Conservation (phyloP, 768 basidiomycete genomes). For the Suillus bovinus region DNA sequence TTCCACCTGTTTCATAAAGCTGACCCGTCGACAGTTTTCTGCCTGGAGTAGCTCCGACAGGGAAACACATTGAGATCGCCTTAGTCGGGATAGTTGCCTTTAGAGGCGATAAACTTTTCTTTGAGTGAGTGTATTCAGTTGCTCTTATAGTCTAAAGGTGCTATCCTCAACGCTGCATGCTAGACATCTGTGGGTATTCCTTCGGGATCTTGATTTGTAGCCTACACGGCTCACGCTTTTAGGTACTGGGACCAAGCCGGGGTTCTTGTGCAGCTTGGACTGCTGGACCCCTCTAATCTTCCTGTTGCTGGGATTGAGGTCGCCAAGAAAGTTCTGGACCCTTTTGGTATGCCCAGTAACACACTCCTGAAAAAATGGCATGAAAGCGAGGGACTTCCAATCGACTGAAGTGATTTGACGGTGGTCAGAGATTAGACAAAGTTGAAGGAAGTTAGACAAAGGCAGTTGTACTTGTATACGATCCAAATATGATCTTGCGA, state of each 20-base stretch:
- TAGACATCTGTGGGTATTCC: conserved; percentile 31
- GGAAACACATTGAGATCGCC: conserved; percentile 41
- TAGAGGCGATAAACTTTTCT: conserved; percentile 49
- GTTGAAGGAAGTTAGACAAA: neutral
- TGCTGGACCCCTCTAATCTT: conserved; percentile 32
- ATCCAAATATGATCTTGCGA: neutral
- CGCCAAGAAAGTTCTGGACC: conserved; percentile 42
- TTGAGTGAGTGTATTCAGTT: conserved; percentile 38
- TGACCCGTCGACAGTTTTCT: conserved; percentile 22
- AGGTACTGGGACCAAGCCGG: conserved; percentile 56
- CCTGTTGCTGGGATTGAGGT: conserved; percentile 43
- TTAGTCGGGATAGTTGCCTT: conserved; percentile 47
- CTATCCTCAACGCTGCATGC: neutral
- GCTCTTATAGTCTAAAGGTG: neutral
- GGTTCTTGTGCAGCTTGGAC: conserved; percentile 42
- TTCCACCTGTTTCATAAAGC: neutral
- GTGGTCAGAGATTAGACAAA: conserved; percentile 13
- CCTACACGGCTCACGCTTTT: conserved; percentile 1
- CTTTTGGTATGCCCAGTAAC: conserved; percentile 42
- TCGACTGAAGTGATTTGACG: conserved; percentile 26
- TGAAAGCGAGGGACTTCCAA: conserved; percentile 36
- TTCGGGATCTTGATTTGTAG: neutral
- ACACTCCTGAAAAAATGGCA: conserved; percentile 37
- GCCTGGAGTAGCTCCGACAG: conserved; percentile 38
- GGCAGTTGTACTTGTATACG: neutral